Evolutionary conservation across 2,329 filamentous ascomycete species (phyloP).

Genomic region (Penicillium polonicum): DNA sequence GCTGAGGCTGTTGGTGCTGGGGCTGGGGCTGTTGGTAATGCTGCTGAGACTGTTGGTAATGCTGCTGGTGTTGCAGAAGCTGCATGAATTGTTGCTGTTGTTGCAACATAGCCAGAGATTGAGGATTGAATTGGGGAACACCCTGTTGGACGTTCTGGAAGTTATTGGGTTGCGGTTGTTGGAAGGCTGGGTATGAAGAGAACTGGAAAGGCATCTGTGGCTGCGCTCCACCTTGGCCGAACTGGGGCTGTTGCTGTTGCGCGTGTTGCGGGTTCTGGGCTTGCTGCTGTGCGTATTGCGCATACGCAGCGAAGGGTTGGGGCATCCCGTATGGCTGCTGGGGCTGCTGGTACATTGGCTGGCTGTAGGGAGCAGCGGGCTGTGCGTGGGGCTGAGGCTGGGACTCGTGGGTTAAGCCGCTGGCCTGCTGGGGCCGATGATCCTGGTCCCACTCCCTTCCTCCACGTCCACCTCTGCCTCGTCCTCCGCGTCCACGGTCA

Average conservation of each 20-base stretch:
- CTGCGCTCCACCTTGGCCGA: conserved; percentile 27
- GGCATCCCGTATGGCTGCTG: conserved; percentile 28
- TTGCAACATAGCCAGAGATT: conserved; percentile 53
- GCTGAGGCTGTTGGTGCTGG: neutral
- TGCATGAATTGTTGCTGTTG: conserved; percentile 39
- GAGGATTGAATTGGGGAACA: conserved; percentile 58
- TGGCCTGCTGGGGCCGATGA: conserved; percentile 29
- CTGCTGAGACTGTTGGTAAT: conserved; percentile 29
- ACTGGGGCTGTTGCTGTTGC: conserved; percentile 38
- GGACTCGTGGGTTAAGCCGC: conserved; percentile 12
- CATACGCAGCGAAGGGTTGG: conserved; percentile 32
- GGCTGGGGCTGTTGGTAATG: conserved; percentile 21
- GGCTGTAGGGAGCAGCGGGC: conserved; percentile 20
- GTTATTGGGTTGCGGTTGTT: conserved; percentile 47
- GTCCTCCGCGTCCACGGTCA: conserved; percentile 40
- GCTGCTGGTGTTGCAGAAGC: conserved; percentile 15
- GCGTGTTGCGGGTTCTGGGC: conserved; percentile 16
- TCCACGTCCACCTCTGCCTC: conserved; percentile 36
- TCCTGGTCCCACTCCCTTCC: conserved; percentile 31
- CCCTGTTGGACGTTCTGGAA: conserved; percentile 42
- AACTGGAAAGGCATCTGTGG: conserved; percentile 40
- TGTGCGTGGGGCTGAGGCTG: conserved; percentile 31
- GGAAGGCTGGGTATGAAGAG: conserved; percentile 29
- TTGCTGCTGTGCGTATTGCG: conserved; percentile 30
- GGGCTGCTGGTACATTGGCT: conserved; percentile 26